A percentile compares a stretch with the other conserved stretches of the same genome.
Evolutionary conservation across 2,329 filamentous ascomycete species (phyloP).

Genomic region (Tothia fuscella): DNA sequence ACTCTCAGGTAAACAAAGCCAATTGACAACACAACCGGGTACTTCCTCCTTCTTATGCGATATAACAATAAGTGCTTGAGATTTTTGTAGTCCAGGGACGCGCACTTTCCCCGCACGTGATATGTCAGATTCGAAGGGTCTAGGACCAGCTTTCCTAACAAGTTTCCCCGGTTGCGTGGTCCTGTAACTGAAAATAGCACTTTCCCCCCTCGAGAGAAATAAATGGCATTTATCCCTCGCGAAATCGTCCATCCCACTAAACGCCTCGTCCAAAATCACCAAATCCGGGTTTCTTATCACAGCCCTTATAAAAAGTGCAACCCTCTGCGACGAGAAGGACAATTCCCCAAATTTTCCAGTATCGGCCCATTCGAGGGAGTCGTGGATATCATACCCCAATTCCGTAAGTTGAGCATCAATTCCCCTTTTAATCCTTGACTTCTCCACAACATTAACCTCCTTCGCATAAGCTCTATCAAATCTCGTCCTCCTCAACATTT

Average conservation of each 20-base stretch:
- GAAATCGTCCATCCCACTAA: conserved; percentile 37
- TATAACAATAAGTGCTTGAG: conserved; percentile 82
- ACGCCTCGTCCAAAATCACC: conserved; percentile 39
- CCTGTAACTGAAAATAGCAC: conserved; percentile 17
- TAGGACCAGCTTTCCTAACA: conserved; percentile 22
- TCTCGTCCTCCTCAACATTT: not conserved
- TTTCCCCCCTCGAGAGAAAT: conserved; percentile 51
- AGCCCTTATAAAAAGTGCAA: conserved; percentile 63
- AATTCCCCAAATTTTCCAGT: conserved; percentile 58
- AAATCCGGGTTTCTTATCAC: conserved; percentile 34
- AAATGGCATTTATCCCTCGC: conserved; percentile 78
- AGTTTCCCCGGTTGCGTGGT: conserved; percentile 14
- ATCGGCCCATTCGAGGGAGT: conserved; percentile 48
- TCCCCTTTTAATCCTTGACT: not conserved
- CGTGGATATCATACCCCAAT: too few species aligned
- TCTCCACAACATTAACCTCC: not conserved
- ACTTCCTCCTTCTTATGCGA: conserved; percentile 87
- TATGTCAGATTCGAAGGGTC: conserved; percentile 28
- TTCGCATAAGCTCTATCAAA: not conserved
- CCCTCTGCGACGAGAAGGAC: conserved; percentile 70
- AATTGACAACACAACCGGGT: conserved; percentile 69
- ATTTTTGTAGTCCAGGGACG: conserved; percentile 50
- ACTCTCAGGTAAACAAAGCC: conserved; percentile 72
- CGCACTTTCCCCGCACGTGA: conserved; percentile 30
- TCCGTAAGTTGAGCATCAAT: not conserved